Percentiles rank a stretch among this genome's conserved stretches.
These are phyloP conservation scores for Ceratocystis diversiconidia DNA, from an alignment of 2,329 filamentous ascomycete species.

Conservation along the genomic window DNA sequence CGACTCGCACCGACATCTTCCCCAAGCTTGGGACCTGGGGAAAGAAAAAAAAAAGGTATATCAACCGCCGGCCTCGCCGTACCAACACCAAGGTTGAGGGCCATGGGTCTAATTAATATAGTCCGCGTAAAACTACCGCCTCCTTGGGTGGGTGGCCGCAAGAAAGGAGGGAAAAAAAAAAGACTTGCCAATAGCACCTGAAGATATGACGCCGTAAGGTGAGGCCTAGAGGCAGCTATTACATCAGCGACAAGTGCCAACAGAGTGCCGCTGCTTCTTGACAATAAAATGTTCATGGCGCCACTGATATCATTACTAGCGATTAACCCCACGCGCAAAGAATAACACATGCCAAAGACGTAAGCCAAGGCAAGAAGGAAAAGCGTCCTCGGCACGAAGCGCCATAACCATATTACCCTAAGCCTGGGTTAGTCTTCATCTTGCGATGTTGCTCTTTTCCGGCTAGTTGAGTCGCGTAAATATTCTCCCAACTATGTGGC, in stretches of 20 bases:
- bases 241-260: not conserved
- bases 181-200: not conserved
- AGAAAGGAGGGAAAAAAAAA: not conserved
- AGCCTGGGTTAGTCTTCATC: too few species aligned
- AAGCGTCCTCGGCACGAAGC: not conserved
- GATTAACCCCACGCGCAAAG: not conserved
- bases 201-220: not conserved
- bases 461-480: not conserved
- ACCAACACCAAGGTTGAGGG: not conserved
- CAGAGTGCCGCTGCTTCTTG: not conserved
- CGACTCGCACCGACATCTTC: not conserved
- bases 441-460: not conserved
- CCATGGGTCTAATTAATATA: not conserved
- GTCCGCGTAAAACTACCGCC: not conserved
- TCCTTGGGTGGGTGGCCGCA: not conserved
- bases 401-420: not conserved
- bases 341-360: not conserved
- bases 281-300: not conserved
- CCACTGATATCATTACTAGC: not conserved
- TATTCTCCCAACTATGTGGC: not conserved
- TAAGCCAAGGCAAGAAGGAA: not conserved
- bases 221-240: not conserved
- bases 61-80: not conserved
- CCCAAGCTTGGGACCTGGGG: not conserved
- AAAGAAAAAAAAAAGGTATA: not conserved